Conservation (phyloP, 345 rosid genomes). For the Alliaria petiolata region DNA sequence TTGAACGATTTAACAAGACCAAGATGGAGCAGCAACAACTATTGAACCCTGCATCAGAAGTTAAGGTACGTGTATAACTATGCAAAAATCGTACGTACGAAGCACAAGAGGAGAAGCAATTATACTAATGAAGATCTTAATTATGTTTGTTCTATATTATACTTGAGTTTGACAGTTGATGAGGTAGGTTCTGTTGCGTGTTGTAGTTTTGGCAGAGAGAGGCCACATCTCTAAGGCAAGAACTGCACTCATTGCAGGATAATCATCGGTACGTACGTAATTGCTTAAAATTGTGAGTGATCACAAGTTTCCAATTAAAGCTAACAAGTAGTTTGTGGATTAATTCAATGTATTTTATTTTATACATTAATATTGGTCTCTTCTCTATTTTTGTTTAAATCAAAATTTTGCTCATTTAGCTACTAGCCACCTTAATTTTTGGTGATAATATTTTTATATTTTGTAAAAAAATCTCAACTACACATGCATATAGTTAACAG, state of each 20-base stretch:
- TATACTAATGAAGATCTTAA: not conserved
- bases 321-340: not conserved
- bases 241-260: constrained; percentile 52
- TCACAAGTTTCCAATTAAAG: not conserved
- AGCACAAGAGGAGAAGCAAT: not conserved
- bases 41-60: constrained; percentile 52
- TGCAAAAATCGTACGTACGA: not conserved
- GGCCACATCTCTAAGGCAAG: constrained; percentile 48
- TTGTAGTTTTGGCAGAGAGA: constrained; percentile 67
- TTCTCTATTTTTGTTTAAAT: not conserved
- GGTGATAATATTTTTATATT: not conserved
- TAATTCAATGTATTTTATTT: not conserved
- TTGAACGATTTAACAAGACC: constrained; percentile 52
- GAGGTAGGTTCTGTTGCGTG: not conserved
- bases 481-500: not conserved
- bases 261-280: constrained; percentile 40
- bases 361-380: not conserved
- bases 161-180: constrained; percentile 10
- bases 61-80: constrained; percentile 44
- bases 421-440: not conserved
- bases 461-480: not conserved
- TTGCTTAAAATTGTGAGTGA: not conserved
- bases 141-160: not conserved
- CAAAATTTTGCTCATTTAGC: not conserved
- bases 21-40: constrained; percentile 55